Percentiles rank a stretch among this genome's conserved stretches.
phyloP scores from a whole-genome alignment of 352 stramenopile species.

The Phytophthora rubi region DNA sequence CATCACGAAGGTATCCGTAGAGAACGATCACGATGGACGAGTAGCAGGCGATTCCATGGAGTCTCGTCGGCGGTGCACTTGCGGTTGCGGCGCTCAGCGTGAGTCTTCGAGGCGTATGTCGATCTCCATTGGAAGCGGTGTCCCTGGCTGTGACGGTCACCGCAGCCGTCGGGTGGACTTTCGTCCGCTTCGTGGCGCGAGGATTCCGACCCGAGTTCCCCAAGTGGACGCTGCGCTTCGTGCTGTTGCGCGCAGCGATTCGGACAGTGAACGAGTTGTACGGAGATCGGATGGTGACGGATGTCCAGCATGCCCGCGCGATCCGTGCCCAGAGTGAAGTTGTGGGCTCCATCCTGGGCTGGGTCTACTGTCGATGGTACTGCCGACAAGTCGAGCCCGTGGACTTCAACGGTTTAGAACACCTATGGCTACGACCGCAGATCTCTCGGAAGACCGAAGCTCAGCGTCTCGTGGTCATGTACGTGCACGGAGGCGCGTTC shows the following conservation, averaged over 20 bases:
- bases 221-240: conserved; percentile 54
- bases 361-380: conserved; percentile 26
- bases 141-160: conserved; percentile 17
- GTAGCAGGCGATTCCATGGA: conserved; percentile 17
- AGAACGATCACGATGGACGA: conserved; percentile 11
- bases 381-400: conserved; percentile 20
- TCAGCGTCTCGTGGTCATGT: conserved; percentile 39
- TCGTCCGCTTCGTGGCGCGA: conserved; percentile 26
- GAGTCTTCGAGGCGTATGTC: conserved; percentile 24
- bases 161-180: conserved; percentile 12
- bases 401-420: conserved; percentile 32
- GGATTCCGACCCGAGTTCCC: conserved; percentile 38
- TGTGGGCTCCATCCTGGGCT: conserved; percentile 27
- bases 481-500: conserved; percentile 53
- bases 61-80: conserved; percentile 3
- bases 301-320: conserved; percentile 27
- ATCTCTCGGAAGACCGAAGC: not conserved
- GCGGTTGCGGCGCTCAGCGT: conserved; percentile 14
- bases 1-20: not conserved
- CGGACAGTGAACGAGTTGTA: conserved; percentile 23
- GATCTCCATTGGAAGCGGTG: conserved; percentile 32
- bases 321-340: conserved; percentile 34
- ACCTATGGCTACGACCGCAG: conserved; percentile 37
- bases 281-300: conserved; percentile 32
- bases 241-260: conserved; percentile 34